Conservation (phyloP, 108 stramenopile species). For the Stephanodiscus minutulus region DNA sequence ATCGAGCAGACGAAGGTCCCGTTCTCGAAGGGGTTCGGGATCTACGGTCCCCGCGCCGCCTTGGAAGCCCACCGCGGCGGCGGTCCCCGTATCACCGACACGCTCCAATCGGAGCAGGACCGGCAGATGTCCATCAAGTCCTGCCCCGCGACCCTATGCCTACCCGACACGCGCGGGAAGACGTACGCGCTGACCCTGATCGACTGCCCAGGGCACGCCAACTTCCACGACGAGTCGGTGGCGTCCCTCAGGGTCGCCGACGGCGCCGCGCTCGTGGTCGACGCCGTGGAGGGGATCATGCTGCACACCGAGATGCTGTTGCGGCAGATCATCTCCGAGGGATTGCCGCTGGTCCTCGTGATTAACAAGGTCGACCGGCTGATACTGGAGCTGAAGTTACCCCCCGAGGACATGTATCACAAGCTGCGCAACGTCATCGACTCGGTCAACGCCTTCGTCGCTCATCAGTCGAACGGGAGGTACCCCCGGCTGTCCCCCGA, state of each 20-base stretch:
- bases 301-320: conserved; percentile 90
- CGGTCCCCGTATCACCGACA: conserved; percentile 83
- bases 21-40: conserved; percentile 42
- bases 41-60: conserved; percentile 43
- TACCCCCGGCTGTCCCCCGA: conserved; percentile 80
- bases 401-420: conserved; percentile 94
- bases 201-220: conserved; percentile 95
- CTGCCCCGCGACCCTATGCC: conserved; percentile 84
- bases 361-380: conserved; percentile 97
- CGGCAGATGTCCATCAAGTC: conserved; percentile 91
- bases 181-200: conserved; percentile 83
- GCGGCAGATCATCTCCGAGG: conserved; percentile 77
- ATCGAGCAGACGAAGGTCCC: conserved; percentile 62
- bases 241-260: conserved; percentile 87
- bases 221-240: conserved; percentile 95
- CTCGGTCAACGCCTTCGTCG: conserved; percentile 79
- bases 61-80: conserved; percentile 47
- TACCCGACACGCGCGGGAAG: conserved; percentile 90
- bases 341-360: conserved; percentile 79
- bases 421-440: conserved; percentile 93
- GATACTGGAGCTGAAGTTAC: conserved; percentile 93
- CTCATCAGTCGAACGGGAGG: conserved; percentile 61
- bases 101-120: conserved; percentile 90
- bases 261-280: conserved; percentile 92
- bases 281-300: conserved; percentile 97